phyloP scores from a whole-genome alignment of 495 filamentous ascomycete species.

The Letharia columbiana region DNA sequence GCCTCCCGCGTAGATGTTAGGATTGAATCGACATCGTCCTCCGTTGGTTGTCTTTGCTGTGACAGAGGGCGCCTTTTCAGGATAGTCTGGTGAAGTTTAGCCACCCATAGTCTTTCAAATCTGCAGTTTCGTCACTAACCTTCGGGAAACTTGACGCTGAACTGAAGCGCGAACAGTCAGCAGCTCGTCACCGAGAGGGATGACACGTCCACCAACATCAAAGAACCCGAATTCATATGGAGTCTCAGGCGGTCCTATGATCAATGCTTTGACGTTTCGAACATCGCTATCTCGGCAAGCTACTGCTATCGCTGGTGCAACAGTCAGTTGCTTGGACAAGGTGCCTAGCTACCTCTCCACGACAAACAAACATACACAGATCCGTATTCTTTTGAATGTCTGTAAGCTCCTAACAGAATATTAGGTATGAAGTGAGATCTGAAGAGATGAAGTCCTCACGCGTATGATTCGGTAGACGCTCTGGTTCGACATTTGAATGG shows the following conservation, averaged over 20 bases:
- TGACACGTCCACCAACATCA: conserved; percentile 46
- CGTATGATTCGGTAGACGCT: conserved; percentile 77
- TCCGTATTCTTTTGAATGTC: conserved; percentile 70
- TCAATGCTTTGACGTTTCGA: conserved; percentile 76
- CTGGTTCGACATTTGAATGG: conserved; percentile 64
- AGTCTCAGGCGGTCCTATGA: conserved; percentile 88
- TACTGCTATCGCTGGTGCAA: conserved; percentile 64
- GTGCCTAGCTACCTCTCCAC: neutral
- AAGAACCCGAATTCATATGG: conserved; percentile 98
- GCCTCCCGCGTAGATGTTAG: conserved; percentile 87
- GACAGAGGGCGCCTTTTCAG: conserved; percentile 69
- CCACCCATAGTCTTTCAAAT: conserved; percentile 17
- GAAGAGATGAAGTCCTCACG: conserved; percentile 39
- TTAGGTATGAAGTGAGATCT: conserved; percentile 28
- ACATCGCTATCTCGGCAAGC: conserved; percentile 80
- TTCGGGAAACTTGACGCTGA: conserved; percentile 33
- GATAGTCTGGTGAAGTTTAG: conserved; percentile 58
- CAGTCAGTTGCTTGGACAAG: conserved; percentile 8
- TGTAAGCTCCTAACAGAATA: conserved; percentile 57
- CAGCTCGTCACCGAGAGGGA: conserved; percentile 1
- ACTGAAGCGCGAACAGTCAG: conserved; percentile 25
- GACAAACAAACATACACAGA: conserved; percentile 52
- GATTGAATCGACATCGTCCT: conserved; percentile 84
- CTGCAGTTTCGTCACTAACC: conserved; percentile 20
- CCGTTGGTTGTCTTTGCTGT: conserved; percentile 75